Base-by-base conservation (phyloP, 2,329 filamentous ascomycete genomes). In the Botrytis galanthina region DNA sequence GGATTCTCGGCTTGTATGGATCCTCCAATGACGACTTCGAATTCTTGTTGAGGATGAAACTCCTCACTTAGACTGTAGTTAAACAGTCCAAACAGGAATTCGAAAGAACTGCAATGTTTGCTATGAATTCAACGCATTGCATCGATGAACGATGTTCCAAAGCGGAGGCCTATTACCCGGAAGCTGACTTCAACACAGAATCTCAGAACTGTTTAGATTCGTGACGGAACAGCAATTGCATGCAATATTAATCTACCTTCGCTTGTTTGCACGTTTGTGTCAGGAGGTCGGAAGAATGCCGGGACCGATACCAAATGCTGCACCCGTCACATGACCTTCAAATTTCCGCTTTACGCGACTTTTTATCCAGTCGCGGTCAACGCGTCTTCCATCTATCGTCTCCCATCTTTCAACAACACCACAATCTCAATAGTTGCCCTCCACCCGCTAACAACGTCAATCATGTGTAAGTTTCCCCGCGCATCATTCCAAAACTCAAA, bases 301-400 rank as follows among this genome's bases (percentile, higher is more conserved):
- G 63, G 44, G 7, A 1, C 62, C 29, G 16, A 16, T 46, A 22
- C 20, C n/a, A 20, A 66, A 18, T 26, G 22, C 4, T 14, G 14
- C 8, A 1, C 8, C 4, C 14, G 12, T 68, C 66, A 68, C 66
- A 68, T 68, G 66, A 68, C 48, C 35, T 10, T 10, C 12, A 12
- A 42, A 68, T 37, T 54, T 68, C n/a, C 66, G 46, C 66, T 68
- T 68, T 57, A 68, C 66, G 66, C 66, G 66, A 68, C 48, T 68
- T 68, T 68, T 68, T 32, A 37, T 32, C 35, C 66, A 22, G 66
- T 68, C 66, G 66, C 66, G 66, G 35, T 68, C 66, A 54, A 68
- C 66, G 66, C 66, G 66, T 68, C 66, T 68, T 57, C 66, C 66
- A 42, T 57, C 66, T 29, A 57, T 57, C 51, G 9, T 57, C n/a